Conservation (phyloP, 2,329 filamentous ascomycete species). For the Aureobasidium sp. region DNA sequence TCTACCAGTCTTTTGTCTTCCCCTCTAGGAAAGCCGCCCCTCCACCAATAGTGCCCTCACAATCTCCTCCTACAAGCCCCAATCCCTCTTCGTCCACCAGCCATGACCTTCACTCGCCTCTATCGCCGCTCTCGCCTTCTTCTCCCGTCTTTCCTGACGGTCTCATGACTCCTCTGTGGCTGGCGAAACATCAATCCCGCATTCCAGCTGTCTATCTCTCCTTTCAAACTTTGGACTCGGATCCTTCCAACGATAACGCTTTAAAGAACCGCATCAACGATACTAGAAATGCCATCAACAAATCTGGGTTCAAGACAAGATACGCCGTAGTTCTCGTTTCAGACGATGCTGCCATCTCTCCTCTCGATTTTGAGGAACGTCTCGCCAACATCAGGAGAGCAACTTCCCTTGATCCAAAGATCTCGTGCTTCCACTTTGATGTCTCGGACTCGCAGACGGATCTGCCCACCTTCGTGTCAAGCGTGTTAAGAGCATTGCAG, state of each 20-base stretch:
- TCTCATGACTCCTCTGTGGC: constrained; percentile 71
- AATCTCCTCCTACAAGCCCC: constrained; percentile 42
- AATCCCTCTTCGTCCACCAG: constrained; percentile 21
- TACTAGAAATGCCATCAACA: constrained; percentile 60
- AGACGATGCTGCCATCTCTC: constrained; percentile 49
- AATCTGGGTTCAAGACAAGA: constrained; percentile 67
- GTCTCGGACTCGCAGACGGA: constrained; percentile 63
- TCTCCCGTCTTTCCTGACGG: constrained; percentile 86
- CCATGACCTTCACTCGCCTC: constrained; percentile 71
- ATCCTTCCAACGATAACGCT: constrained; percentile 64
- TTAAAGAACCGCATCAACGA: constrained; percentile 83
- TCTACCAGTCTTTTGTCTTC: constrained; percentile 42
- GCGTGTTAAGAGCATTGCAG: constrained; percentile 64
- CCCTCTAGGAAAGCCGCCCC: constrained; percentile 55
- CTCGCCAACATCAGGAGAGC: constrained; percentile 69
- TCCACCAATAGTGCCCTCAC: constrained; percentile 39
- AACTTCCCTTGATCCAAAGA: constrained; percentile 73
- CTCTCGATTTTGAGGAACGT: constrained; percentile 61
- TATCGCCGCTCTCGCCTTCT: constrained; percentile 78
- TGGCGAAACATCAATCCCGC: constrained; percentile 78
- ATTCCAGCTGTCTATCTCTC: constrained; percentile 73
- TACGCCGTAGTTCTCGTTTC: constrained; percentile 70
- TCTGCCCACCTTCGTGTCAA: constrained; percentile 63
- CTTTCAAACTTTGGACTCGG: constrained; percentile 69
- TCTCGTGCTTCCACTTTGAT: constrained; percentile 71